Evolutionary conservation across 2,329 filamentous ascomycete genomes (phyloP), one percentile per base, ranked within the genome.

Genomic region (Colletotrichum zoysiae): DNA sequence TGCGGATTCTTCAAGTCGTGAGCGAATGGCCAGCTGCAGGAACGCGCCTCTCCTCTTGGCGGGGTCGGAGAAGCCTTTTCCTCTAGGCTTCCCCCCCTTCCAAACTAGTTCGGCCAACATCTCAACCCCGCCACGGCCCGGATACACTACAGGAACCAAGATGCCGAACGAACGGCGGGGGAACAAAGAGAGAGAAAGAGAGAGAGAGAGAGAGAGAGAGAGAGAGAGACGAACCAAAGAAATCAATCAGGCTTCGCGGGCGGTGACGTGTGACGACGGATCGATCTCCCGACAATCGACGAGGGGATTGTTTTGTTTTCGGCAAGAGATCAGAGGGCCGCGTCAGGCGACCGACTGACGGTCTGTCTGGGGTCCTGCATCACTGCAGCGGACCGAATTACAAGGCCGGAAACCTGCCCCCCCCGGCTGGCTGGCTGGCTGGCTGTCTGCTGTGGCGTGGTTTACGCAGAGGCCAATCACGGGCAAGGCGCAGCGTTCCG

Each of bases 281-380:
- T 33, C 16, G 59, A 51, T 53, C 20, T 35, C 42, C 33, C 30
- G 23, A 38, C 18, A 48, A 53, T 67, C 16, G 26, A 40, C 18
- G 48, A 56, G n/a, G 44, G n/a, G 44, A 46, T 26, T 14, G 38
- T 11, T 11, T 14, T 53, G 33, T 44, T 33, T 63, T 12, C 18
- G 38, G 40, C 44, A 61, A 38, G 44, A 35, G 42, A 55, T 67
- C 26, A 59, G 59, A 63, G 69, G 69, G 70, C 65, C 65, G 66
- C 66, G 70, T 69, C 70, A 70, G 59, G 53, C 48, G 70, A n/a
- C 18, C 48, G 60, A 30, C 30, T 30, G 30, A 30, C 30, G 58
- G 23, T 35, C 57, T 53, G 33, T n/a, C n/a, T n/a, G n/a, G n/a
- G 44, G 57, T 30, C 64, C 50, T 62, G 44, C 40, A 55, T 65